Conservation (phyloP, 495 filamentous ascomycete genomes). For the Penicillium silybi region DNA sequence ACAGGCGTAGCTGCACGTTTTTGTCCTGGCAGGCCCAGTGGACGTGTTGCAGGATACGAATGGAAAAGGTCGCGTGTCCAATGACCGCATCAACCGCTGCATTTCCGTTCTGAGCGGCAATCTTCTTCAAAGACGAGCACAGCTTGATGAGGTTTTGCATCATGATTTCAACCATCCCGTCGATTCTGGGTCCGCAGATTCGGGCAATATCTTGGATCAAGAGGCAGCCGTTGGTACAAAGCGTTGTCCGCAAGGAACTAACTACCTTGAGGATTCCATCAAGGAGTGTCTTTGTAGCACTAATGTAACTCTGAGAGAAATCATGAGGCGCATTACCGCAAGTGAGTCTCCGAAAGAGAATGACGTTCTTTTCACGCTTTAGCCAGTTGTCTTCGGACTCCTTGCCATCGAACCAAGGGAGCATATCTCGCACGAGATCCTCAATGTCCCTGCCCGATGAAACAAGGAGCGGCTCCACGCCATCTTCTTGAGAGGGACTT, state of each 20-base stretch:
- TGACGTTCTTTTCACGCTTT: constrained; percentile 72
- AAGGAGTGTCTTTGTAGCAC: constrained; percentile 65
- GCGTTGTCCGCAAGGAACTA: constrained; percentile 81
- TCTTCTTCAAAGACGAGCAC: constrained; percentile 83
- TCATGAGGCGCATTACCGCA: constrained; percentile 81
- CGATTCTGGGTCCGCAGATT: constrained; percentile 70
- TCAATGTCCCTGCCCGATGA: constrained; percentile 79
- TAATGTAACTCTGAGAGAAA: constrained; percentile 63
- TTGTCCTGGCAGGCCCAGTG: constrained; percentile 80
- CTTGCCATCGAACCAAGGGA: constrained; percentile 75
- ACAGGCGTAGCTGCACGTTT: constrained; percentile 78
- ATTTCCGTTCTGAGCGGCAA: constrained; percentile 76
- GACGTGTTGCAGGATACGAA: constrained; percentile 78
- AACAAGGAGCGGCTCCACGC: constrained; percentile 76
- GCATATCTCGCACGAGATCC: constrained; percentile 77
- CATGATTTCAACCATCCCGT: constrained; percentile 85
- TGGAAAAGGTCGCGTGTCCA: constrained; percentile 69
- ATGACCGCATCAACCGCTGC: constrained; percentile 71
- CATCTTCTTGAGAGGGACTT: constrained; percentile 35
- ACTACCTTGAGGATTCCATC: constrained; percentile 89
- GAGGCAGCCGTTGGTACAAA: constrained; percentile 79
- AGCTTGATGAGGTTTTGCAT: constrained; percentile 88
- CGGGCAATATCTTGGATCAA: constrained; percentile 82
- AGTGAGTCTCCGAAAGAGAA: constrained; percentile 70
- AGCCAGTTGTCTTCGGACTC: constrained; percentile 92